Conservation (phyloP, 1,284 basidiomycete species). For the Coniferiporia weirii region DNA sequence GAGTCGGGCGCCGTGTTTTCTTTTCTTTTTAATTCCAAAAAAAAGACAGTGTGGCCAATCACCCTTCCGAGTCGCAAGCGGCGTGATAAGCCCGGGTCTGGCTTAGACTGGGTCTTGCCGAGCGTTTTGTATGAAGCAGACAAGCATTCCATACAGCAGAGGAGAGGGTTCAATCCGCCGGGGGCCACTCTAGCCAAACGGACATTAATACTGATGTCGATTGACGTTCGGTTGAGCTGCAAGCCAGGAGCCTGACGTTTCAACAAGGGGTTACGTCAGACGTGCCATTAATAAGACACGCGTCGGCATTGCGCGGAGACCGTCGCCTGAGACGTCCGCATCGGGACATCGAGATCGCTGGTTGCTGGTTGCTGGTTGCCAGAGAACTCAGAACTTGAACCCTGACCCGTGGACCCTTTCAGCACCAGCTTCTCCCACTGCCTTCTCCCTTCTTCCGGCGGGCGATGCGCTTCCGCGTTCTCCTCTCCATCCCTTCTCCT, state of each 20-base stretch:
- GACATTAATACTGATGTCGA: neutral
- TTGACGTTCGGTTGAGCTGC: neutral
- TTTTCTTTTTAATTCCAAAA: too few relatives aligned
- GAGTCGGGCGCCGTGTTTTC: too few relatives aligned
- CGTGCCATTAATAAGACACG: neutral
- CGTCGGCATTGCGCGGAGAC: neutral
- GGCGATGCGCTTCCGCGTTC: too few relatives aligned
- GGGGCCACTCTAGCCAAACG: neutral
- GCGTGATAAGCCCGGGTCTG: too few relatives aligned
- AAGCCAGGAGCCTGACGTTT: neutral
- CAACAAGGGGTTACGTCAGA: neutral
- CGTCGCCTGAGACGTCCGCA: neutral
- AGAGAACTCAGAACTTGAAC: neutral
- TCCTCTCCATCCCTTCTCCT: too few relatives aligned
- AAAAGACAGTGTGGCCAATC: too few relatives aligned
- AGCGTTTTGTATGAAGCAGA: too few relatives aligned
- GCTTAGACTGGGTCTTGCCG: too few relatives aligned
- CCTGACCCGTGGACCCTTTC: too few relatives aligned
- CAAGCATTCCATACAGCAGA: neutral
- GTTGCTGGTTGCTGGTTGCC: neutral
- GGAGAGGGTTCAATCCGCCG: neutral
- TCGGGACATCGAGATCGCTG: neutral
- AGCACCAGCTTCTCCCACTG: too few relatives aligned
- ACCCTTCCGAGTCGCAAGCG: too few relatives aligned
- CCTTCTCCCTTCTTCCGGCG: too few relatives aligned